phyloP scores from a whole-genome alignment of 2,329 filamentous ascomycete genomes.

The Lachnellula hyalina region DNA sequence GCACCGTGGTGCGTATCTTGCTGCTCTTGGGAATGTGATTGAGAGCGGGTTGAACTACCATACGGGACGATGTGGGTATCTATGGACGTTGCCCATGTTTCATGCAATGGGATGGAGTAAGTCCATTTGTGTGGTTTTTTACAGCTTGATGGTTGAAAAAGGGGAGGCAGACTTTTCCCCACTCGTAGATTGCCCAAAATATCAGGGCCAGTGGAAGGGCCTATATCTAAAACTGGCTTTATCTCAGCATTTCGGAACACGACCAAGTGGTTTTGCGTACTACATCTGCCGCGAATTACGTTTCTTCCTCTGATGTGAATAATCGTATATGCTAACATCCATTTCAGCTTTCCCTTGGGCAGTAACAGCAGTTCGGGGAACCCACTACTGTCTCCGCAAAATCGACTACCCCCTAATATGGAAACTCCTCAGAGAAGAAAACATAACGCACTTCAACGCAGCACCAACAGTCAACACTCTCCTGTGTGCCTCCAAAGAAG shows the following conservation, averaged over 20 bases:
- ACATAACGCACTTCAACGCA: constrained; percentile 91
- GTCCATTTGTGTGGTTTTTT: constrained; percentile 1
- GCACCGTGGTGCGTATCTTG: constrained; percentile 81
- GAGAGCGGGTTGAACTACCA: constrained; percentile 78
- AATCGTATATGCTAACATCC: constrained; percentile 29
- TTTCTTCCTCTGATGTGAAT: neutral
- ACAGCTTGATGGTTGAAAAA: neutral
- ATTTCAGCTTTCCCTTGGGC: constrained; percentile 78
- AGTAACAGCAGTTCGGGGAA: constrained; percentile 87
- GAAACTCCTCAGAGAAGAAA: constrained; percentile 77
- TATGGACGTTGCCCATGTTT: constrained; percentile 91
- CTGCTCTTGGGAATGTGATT: constrained; percentile 76
- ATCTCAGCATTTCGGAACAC: too few relatives aligned
- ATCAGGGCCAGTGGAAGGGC: too few relatives aligned
- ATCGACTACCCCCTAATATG: constrained; percentile 94
- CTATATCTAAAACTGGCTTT: too few relatives aligned
- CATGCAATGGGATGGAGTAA: constrained; percentile 51
- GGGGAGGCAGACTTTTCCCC: too few relatives aligned
- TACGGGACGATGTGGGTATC: constrained; percentile 67
- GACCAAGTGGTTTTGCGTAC: too few relatives aligned
- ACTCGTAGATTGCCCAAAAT: too few relatives aligned
- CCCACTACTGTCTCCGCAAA: constrained; percentile 89
- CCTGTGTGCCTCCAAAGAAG: constrained; percentile 74
- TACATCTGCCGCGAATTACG: too few relatives aligned
- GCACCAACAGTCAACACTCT: constrained; percentile 95